phyloP scores from a whole-genome alignment of 2,329 filamentous ascomycete genomes.

The Coniella lustricola region DNA sequence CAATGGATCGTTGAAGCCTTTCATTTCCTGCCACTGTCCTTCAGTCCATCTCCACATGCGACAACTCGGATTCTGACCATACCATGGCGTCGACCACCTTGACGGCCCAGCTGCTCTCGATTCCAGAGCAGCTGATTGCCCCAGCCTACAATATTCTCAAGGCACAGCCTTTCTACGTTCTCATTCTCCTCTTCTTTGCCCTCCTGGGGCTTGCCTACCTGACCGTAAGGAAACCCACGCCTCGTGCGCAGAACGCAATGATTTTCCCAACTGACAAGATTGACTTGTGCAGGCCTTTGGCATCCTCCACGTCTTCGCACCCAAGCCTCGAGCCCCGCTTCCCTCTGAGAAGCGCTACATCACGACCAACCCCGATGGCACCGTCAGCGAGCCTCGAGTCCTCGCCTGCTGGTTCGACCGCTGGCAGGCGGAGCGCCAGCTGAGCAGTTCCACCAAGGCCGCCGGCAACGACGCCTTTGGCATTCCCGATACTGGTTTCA shows the following conservation, averaged over 20 bases:
- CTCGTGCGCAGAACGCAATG: background rate
- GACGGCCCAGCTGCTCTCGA: constrained; percentile 18
- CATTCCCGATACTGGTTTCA: constrained; percentile 44
- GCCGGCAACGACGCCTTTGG: constrained; percentile 32
- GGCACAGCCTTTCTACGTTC: constrained; percentile 32
- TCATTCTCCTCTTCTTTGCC: constrained; percentile 30
- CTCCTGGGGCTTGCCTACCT: constrained; percentile 29
- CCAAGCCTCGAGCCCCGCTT: constrained; percentile 66
- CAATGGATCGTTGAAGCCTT: constrained; percentile 1
- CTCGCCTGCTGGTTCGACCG: constrained; percentile 86
- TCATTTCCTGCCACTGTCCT: background rate
- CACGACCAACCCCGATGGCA: constrained; percentile 62
- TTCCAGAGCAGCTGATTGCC: constrained; percentile 28
- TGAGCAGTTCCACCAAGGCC: constrained; percentile 33
- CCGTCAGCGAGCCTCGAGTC: constrained; percentile 35
- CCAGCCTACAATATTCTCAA: constrained; percentile 29
- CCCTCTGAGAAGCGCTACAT: constrained; percentile 80
- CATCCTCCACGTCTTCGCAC: constrained; percentile 68
- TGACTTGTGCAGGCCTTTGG: constrained; percentile 48
- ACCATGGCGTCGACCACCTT: constrained; percentile 7
- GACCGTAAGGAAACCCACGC: constrained; percentile 26
- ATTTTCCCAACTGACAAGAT: background rate
- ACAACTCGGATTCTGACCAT: background rate
- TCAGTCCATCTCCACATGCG: constrained; percentile 10
- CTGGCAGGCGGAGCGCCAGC: constrained; percentile 56